Evolutionary conservation across 2,329 filamentous ascomycete genomes (phyloP).

Genomic region (Sclerotinia glacialis): DNA sequence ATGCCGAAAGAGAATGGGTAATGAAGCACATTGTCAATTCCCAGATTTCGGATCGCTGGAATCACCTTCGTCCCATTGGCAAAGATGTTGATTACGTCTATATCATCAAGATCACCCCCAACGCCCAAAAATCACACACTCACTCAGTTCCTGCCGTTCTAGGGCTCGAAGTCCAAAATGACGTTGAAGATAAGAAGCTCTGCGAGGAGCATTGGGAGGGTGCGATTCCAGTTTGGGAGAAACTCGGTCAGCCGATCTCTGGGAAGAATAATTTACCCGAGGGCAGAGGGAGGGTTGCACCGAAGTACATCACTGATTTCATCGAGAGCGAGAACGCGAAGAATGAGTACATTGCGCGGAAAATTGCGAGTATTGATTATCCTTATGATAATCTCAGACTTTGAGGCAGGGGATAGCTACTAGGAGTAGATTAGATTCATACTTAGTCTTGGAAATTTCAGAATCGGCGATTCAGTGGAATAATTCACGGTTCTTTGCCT

Average conservation of each 20-base stretch:
- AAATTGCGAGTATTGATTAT: neutral
- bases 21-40: neutral
- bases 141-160: neutral
- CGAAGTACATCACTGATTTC: neutral
- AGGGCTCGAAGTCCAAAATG: neutral
- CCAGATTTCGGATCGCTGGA: neutral
- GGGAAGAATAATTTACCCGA: neutral
- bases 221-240: neutral
- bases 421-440: neutral
- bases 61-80: neutral
- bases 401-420: neutral
- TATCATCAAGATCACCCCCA: neutral
- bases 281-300: neutral
- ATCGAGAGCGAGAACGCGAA: neutral
- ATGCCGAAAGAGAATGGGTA: neutral
- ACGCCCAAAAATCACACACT: neutral
- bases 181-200: neutral
- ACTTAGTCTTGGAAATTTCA: neutral
- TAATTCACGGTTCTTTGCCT: too few species aligned
- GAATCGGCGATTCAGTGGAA: neutral
- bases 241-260: neutral
- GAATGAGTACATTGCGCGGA: neutral
- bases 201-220: neutral
- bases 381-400: neutral
- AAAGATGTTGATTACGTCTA: neutral